phyloP scores from a whole-genome alignment of 169 alveolate species.

The Miamiensis avidus region DNA sequence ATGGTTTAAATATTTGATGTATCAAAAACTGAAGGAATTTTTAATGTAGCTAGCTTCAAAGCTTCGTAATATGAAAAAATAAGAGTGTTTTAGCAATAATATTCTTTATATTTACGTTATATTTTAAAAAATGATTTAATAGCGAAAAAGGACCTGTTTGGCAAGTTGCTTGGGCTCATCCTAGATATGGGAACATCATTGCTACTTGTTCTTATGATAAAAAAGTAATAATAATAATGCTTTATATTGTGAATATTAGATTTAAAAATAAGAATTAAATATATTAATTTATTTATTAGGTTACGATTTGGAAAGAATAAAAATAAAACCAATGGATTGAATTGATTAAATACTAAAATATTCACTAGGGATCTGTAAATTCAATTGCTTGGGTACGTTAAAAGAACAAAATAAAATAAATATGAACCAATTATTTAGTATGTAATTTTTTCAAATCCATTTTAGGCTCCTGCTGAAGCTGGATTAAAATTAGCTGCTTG shows the following conservation, averaged over 20 bases:
- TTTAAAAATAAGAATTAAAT: conserved; percentile 81
- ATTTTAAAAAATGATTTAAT: no score
- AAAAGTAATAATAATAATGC: no score
- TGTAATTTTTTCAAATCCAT: no score
- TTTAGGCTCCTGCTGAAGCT: not conserved
- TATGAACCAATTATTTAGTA: not conserved
- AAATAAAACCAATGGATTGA: conserved; percentile 58
- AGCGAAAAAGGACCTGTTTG: conserved; percentile 91
- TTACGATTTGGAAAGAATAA: conserved; percentile 1
- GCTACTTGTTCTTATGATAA: conserved; percentile 91
- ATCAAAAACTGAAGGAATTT: conserved; percentile 41
- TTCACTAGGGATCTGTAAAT: conserved; percentile 75
- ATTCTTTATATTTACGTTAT: no score
- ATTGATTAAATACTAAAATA: conserved; percentile 65
- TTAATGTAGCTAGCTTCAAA: not conserved
- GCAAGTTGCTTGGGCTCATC: conserved; percentile 93
- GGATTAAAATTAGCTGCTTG: conserved; percentile 40
- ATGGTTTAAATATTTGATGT: conserved; percentile 74
- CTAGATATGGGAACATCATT: conserved; percentile 84
- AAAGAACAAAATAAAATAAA: not conserved
- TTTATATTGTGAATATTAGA: no score
- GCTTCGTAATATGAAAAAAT: no score
- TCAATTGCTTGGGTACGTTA: conserved; percentile 62
- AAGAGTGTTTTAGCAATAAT: no score
- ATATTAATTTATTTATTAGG: not conserved